Conservation (phyloP, 2,329 filamentous ascomycete genomes). For the Alternaria solani region DNA sequence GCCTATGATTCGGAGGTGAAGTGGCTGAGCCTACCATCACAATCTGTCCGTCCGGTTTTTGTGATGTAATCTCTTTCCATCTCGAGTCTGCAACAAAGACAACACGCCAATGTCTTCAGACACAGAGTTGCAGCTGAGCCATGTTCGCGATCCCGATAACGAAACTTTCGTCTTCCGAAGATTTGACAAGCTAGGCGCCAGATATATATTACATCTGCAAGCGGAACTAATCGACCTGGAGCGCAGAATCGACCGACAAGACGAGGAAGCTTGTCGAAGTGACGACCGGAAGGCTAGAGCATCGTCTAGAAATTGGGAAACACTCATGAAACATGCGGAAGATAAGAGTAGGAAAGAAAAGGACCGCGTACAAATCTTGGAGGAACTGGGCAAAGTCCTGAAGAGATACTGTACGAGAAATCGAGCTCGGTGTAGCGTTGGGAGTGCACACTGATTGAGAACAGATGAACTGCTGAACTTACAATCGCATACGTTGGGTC, state of each 20-base stretch:
- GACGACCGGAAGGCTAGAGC: neutral
- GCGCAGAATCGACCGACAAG: neutral
- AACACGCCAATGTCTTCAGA: neutral
- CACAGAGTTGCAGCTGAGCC: neutral
- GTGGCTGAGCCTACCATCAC: neutral
- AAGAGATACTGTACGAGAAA: neutral
- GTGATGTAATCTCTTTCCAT: neutral
- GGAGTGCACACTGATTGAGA: neutral
- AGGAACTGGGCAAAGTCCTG: neutral
- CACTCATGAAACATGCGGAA: neutral
- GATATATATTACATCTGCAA: slow-evolving; percentile 13
- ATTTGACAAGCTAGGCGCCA: slow-evolving; percentile 24
- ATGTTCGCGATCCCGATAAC: slow-evolving; percentile 20
- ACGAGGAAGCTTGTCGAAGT: neutral
- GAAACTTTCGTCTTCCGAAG: slow-evolving; percentile 29
- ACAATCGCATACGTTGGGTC: neutral
- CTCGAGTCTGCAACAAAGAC: neutral
- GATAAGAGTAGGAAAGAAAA: neutral
- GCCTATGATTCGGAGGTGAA: neutral
- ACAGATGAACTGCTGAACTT: neutral
- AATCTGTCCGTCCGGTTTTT: neutral
- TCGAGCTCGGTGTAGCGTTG: neutral
- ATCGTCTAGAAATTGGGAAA: slow-evolving; percentile 3
- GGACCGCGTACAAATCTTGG: neutral
- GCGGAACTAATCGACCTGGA: neutral